These are phyloP conservation scores for Hypoxylon sp. DNA, from an alignment of 2,329 filamentous ascomycete genomes.

Conservation along the genomic window DNA sequence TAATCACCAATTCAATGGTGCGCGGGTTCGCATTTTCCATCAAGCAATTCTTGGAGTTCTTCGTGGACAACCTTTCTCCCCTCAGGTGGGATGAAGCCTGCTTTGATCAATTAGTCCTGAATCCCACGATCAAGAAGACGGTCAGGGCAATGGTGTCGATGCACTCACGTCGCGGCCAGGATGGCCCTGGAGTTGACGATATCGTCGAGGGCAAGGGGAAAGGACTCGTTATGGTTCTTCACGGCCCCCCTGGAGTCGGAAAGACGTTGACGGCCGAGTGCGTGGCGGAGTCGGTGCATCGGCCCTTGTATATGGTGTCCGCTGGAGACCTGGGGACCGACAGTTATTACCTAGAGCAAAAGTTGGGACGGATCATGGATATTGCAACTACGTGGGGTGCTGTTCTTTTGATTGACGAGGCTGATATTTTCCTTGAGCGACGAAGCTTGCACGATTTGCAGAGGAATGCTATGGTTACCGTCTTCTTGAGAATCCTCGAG, in stretches of 20 bases:
- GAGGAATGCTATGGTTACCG: constrained; percentile 47
- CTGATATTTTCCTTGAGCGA: constrained; percentile 57
- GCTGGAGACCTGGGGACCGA: constrained; percentile 54
- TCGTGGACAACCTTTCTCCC: constrained; percentile 61
- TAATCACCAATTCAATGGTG: constrained; percentile 47
- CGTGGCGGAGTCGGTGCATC: constrained; percentile 56
- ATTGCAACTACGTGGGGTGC: constrained; percentile 60
- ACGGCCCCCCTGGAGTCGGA: constrained; percentile 41
- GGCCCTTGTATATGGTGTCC: constrained; percentile 56
- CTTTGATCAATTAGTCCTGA: constrained; percentile 54
- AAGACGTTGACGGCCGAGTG: constrained; percentile 57
- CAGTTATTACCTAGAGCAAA: constrained; percentile 48
- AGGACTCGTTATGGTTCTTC: constrained; percentile 43
- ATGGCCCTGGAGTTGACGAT: constrained; percentile 36
- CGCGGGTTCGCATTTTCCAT: constrained; percentile 44
- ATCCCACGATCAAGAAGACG: constrained; percentile 32
- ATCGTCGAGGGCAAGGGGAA: constrained; percentile 44
- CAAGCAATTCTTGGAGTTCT: constrained; percentile 60
- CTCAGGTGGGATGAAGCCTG: constrained; percentile 65
- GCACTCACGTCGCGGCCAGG: constrained; percentile 30
- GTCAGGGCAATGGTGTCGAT: constrained; percentile 36
- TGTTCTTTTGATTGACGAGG: constrained; percentile 55
- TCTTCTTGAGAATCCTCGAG: constrained; percentile 47
- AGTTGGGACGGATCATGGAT: constrained; percentile 54
- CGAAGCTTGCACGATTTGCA: constrained; percentile 49